Conservation (phyloP, 352 stramenopile species). For the Phytopythium delawarense region DNA sequence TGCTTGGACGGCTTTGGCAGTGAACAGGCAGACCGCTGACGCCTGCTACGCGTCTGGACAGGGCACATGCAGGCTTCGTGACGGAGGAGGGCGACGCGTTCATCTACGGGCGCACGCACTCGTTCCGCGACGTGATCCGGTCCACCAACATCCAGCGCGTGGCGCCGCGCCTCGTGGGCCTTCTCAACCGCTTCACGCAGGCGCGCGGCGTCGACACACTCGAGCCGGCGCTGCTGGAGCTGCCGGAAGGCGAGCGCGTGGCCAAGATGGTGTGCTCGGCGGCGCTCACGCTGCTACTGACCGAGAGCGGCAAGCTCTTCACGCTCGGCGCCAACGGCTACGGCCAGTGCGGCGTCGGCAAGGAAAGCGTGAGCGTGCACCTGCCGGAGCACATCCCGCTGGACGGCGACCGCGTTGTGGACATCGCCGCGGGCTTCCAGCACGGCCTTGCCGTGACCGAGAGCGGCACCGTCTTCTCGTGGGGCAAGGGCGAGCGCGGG, state of each 20-base stretch:
- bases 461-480: slow-evolving; percentile 68
- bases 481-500: slow-evolving; percentile 80
- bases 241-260: slow-evolving; percentile 55
- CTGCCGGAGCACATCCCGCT: slow-evolving; percentile 52
- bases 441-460: slow-evolving; percentile 69
- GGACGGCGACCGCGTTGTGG: slow-evolving; percentile 60
- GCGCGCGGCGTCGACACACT: slow-evolving; percentile 62
- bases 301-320: slow-evolving; percentile 76
- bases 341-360: slow-evolving; percentile 70
- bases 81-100: slow-evolving; percentile 64
- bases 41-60: background rate
- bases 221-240: slow-evolving; percentile 41
- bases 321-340: slow-evolving; percentile 75
- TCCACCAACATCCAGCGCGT: slow-evolving; percentile 83
- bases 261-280: slow-evolving; percentile 82
- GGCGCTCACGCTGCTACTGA: slow-evolving; percentile 72
- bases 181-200: slow-evolving; percentile 74
- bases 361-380: slow-evolving; percentile 58
- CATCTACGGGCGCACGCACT: slow-evolving; percentile 75
- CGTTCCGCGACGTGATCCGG: slow-evolving; percentile 81
- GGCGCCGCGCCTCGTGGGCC: slow-evolving; percentile 57
- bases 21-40: background rate
- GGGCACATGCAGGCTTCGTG: slow-evolving; percentile 70
- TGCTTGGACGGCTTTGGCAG: background rate
- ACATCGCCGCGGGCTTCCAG: slow-evolving; percentile 75